These are phyloP conservation scores for Suillus hirtellus DNA, from an alignment of 768 basidiomycete genomes.

Conservation along the genomic window DNA sequence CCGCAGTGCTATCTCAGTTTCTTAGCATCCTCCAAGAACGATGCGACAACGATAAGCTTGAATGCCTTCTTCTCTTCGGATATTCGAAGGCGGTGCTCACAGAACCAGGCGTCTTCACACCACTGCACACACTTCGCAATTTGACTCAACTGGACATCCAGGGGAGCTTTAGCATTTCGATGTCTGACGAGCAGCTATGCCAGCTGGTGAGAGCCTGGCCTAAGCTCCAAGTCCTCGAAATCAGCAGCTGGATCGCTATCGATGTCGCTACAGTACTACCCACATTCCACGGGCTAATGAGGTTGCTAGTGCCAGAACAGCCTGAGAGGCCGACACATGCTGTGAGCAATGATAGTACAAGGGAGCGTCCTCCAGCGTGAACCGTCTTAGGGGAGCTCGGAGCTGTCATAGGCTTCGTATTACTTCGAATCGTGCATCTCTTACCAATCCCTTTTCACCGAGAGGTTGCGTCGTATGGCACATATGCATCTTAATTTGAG, in stretches of 20 bases:
- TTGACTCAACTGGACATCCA: neutral
- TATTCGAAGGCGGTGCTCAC: too few relatives aligned
- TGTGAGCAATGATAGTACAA: too few relatives aligned
- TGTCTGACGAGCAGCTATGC: slow-evolving; percentile 20
- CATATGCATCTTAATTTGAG: too few relatives aligned
- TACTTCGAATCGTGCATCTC: too few relatives aligned
- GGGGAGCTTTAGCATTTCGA: slow-evolving; percentile 15
- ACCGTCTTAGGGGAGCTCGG: too few relatives aligned
- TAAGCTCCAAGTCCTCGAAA: slow-evolving; percentile 19
- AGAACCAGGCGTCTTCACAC: neutral
- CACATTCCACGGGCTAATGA: slow-evolving; percentile 18
- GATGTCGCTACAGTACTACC: slow-evolving; percentile 17
- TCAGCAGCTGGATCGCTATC: slow-evolving; percentile 19
- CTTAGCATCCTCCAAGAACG: neutral
- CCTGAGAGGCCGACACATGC: too few relatives aligned
- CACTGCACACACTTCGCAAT: neutral
- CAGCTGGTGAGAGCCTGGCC: slow-evolving; percentile 24
- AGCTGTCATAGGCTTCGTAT: too few relatives aligned
- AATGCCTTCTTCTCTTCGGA: neutral
- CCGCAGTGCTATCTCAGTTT: neutral
- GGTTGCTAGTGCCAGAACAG: slow-evolving; percentile 3
- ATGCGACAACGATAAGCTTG: neutral
- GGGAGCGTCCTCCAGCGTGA: too few relatives aligned
- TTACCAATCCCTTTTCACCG: too few relatives aligned
- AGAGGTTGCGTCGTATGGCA: too few relatives aligned